Evolutionary conservation across 2,329 filamentous ascomycete species (phyloP), one percentile per base, ranked within the genome.

Genomic region (Sphaerostilbella broomeana): DNA sequence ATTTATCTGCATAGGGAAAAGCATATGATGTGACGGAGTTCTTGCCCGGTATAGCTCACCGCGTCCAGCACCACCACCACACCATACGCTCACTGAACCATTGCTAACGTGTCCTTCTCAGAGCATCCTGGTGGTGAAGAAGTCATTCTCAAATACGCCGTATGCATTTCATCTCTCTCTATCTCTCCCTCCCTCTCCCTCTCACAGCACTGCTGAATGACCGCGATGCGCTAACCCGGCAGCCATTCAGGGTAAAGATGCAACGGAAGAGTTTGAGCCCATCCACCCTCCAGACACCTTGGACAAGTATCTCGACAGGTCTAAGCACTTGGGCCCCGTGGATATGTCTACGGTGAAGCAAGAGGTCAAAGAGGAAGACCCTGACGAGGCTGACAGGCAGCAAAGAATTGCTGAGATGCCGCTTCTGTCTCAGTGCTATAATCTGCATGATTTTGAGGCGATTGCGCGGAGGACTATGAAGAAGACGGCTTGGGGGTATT

Each of bases 401-500:
- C 74, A 89, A 59, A 79, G 86, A 41, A 76, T 88, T 42, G 69
- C 74, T 51, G 68, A 73, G 44, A 94, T 88, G 79, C 89, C 89
- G 1, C 69, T 80, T 32, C 68, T 95, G 44, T 81, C 85, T 49
- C 84, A 94, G 60, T 95, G 88, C 69, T 95, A 89, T 64, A 95
- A 95, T 60, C 66, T 95, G 45, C 77, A 92, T 67, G 92, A 98
- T 65, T 98, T 98, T 60, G 92, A 98, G 71, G 80, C 86, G 4
- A 90, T 97, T 24, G 92, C 92, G 5, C 80, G 83, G 53, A 72
- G 79, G 26, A 79, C 94, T 41, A 95, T 97, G 90, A 95, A 94
- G 75, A 94, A 85, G 69, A 84, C 82, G 2, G 90, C 90, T 0
- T 98, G 92, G 92, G 92, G 85, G 18, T 98, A 98, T 68, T 98